Base-by-base conservation (phyloP, 441 rosid species). In the Croton laevigatus region DNA sequence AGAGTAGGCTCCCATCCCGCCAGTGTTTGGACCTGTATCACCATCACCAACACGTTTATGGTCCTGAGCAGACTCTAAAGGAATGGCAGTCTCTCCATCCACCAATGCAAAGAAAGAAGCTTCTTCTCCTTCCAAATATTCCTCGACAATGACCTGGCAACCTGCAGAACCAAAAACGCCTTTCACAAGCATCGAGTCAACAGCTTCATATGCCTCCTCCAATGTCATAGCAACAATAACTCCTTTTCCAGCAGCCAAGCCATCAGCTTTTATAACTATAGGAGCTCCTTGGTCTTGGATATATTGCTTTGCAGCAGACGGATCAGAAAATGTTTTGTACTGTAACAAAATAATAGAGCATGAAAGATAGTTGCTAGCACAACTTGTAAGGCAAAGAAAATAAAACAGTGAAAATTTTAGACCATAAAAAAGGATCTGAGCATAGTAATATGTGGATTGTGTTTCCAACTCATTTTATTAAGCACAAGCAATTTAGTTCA, bases 41-140 rank as follows among this genome's bases (percentile, higher is more conserved):
- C 98, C 98, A 82, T 94, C 97, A 51, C 98, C 98, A 70, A 94
- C 97, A 48, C 94, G 84, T 82, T 92, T 94, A 78, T 94, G 97
- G 79, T 94, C 98, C 73, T 90, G 97, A 59, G 98, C 98, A 71
- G 97, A 92, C 80, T 94, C 98, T 38, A 92, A 79, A 20, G 98
- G 96, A 57, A 92, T 84, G 49, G 97, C 97, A 80, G 88, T 88
- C 76, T 90, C 94, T 68, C 98, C 98, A 81, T 94, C 98, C 68
- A 94, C 98, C 46, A 94, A 79, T 45, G 98, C 98, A 36, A 91
- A 94, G 81, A 94, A 94, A 17, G 98, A 94, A 22, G 93, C 97
- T 86, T 90, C 97, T 79, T 94, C 98, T 78, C 97, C 98, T 73
- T 90, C 97, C 36, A 91, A 82, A 73, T 78, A 92, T 71, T 94